Conservation (phyloP, 1,284 basidiomycete genomes). For the Trichosporon ovoides region DNA sequence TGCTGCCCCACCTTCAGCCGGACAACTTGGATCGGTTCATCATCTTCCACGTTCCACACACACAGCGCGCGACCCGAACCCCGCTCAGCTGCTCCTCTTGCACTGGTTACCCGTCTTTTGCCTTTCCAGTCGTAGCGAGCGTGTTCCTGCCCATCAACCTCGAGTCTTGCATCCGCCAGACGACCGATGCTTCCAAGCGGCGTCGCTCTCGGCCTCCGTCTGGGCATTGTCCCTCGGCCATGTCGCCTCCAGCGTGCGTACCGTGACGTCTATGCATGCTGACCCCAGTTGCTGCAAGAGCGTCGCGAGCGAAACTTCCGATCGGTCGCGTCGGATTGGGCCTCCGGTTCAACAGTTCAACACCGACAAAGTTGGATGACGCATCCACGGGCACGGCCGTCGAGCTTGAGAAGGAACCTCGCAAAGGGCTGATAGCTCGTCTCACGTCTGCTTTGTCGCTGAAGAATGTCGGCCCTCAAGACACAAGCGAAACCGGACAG, state of each 20-base stretch:
- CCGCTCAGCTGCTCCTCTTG: neutral
- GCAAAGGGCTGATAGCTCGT: neutral
- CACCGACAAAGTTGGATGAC: slow-evolving; percentile 1
- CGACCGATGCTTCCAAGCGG: slow-evolving; percentile 12
- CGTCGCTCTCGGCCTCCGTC: slow-evolving; percentile 13
- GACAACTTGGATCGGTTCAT: too few relatives aligned
- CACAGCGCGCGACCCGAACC: too few relatives aligned
- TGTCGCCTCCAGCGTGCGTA: slow-evolving; percentile 3
- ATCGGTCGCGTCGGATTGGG: slow-evolving; percentile 2
- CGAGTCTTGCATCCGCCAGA: neutral
- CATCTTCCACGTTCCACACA: too few relatives aligned
- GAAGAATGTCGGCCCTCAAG: slow-evolving; percentile 1
- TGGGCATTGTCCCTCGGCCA: slow-evolving; percentile 6
- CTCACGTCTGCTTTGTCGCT: slow-evolving; percentile 5
- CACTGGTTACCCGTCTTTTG: neutral
- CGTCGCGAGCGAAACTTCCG: neutral
- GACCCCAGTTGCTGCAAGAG: slow-evolving; percentile 1
- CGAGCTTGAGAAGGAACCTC: neutral
- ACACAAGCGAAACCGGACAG: slow-evolving; percentile 11
- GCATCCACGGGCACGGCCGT: neutral
- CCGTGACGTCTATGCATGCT: neutral
- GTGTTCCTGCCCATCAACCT: neutral
- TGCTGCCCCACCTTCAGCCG: neutral
- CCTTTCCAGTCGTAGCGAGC: neutral
- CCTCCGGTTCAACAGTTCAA: neutral